These are phyloP conservation scores for Symbiodinium pilosum DNA, from an alignment of 73 alveolate genomes.

Conservation along the genomic window DNA sequence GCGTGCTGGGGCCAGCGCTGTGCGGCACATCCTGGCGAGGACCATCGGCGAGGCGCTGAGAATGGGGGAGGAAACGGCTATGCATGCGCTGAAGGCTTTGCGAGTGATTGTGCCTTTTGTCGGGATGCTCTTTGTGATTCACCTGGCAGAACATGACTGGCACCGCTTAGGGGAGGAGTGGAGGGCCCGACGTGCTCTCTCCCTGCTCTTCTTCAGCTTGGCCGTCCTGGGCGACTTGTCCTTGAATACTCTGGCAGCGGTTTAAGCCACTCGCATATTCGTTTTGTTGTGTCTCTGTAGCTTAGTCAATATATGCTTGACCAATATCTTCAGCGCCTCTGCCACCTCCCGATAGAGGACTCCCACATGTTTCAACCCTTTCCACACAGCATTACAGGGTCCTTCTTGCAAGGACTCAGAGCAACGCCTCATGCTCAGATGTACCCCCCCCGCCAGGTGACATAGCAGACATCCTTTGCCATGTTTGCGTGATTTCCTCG, in stretches of 20 bases:
- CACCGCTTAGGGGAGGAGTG: constrained; percentile 51
- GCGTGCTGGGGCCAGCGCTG: constrained; percentile 60
- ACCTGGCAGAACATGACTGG: constrained; percentile 80
- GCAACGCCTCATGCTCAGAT: too few species aligned
- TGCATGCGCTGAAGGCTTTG: constrained; percentile 80
- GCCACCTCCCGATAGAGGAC: too few species aligned
- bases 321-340: too few species aligned
- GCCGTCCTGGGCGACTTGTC: background rate
- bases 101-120: constrained; percentile 66
- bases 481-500: constrained; percentile 77
- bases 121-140: constrained; percentile 82
- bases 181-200: constrained; percentile 33
- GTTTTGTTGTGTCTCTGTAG: too few species aligned
- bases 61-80: constrained; percentile 60
- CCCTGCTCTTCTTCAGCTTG: background rate
- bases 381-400: too few species aligned
- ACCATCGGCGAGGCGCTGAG: constrained; percentile 69
- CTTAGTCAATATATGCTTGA: too few species aligned
- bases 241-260: too few species aligned
- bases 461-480: background rate
- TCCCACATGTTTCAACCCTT: too few species aligned
- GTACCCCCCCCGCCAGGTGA: too few species aligned
- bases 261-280: too few species aligned
- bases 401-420: too few species aligned
- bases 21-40: constrained; percentile 41